These are phyloP conservation scores for Mycogone perniciosa DNA, from an alignment of 2,329 filamentous ascomycete genomes.

Conservation along the genomic window DNA sequence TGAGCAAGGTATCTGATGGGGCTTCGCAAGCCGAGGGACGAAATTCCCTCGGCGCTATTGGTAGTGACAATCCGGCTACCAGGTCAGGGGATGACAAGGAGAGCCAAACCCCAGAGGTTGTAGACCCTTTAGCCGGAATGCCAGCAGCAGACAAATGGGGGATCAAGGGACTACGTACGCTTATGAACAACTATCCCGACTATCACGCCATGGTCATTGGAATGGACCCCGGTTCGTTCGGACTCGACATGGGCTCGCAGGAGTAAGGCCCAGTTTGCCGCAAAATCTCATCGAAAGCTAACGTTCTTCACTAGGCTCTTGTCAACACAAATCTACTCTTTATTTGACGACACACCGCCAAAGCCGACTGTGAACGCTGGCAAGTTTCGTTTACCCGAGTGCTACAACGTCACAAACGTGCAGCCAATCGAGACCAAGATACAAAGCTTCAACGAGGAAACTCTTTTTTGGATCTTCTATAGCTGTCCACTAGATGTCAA, in stretches of 20 bases:
- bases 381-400: conserved; percentile 55
- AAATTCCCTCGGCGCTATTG: conserved; percentile 41
- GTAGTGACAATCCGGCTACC: conserved; percentile 33
- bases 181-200: conserved; percentile 59
- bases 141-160: conserved; percentile 58
- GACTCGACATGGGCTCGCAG: conserved; percentile 50
- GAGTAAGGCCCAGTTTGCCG: conserved; percentile 42
- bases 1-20: conserved; percentile 30
- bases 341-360: conserved; percentile 55
- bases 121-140: conserved; percentile 57
- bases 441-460: conserved; percentile 61
- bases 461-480: conserved; percentile 64
- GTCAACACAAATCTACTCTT: conserved; percentile 54
- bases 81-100: conserved; percentile 41
- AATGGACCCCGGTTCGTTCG: conserved; percentile 51
- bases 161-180: conserved; percentile 54
- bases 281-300: background rate
- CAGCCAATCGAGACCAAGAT: conserved; percentile 61
- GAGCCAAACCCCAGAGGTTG: conserved; percentile 32
- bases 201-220: conserved; percentile 56
- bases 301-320: conserved; percentile 37
- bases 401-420: conserved; percentile 61
- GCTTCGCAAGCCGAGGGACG: conserved; percentile 29
- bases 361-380: conserved; percentile 45
- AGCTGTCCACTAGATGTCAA: conserved; percentile 57